A percentile compares a stretch with the other conserved stretches of the same genome.
phyloP scores from a whole-genome alignment of 2,329 filamentous ascomycete species.

The Clarireedia sp. region DNA sequence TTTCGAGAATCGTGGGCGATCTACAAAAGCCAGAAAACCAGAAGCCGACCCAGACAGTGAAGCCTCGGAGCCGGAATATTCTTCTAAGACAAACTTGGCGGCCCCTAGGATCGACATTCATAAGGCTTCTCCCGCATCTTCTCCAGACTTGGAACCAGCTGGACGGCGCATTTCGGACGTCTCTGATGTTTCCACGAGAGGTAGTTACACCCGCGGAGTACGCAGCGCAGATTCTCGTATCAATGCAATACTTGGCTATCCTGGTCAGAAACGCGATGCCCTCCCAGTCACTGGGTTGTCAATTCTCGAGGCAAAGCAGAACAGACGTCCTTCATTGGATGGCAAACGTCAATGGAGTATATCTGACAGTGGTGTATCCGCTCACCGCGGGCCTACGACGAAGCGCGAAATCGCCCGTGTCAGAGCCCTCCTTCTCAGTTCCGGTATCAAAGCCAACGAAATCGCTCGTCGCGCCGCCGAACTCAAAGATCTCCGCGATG shows the following conservation, averaged over 20 bases:
- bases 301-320: slow-evolving; percentile 29
- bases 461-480: slow-evolving; percentile 55
- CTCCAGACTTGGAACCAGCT: slow-evolving; percentile 13
- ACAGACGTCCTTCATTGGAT: slow-evolving; percentile 18
- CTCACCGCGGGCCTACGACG: slow-evolving; percentile 40
- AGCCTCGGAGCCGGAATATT: slow-evolving; percentile 32
- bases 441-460: slow-evolving; percentile 84
- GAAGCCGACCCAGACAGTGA: slow-evolving; percentile 18
- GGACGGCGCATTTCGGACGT: slow-evolving; percentile 20
- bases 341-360: slow-evolving; percentile 43
- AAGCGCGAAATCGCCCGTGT: slow-evolving; percentile 75
- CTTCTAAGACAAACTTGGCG: slow-evolving; percentile 37
- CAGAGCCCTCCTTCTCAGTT: slow-evolving; percentile 66
- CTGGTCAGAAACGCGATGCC: slow-evolving; percentile 28
- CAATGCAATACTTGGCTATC: slow-evolving; percentile 29
- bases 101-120: slow-evolving; percentile 42
- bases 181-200: slow-evolving; percentile 23
- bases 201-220: slow-evolving; percentile 19
- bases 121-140: slow-evolving; percentile 28
- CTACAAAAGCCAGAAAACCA: slow-evolving; percentile 21
- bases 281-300: slow-evolving; percentile 40
- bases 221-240: slow-evolving; percentile 26
- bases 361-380: slow-evolving; percentile 34
- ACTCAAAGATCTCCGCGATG: slow-evolving; percentile 18
- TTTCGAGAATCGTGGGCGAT: slow-evolving; percentile 32